These are phyloP conservation scores for Abelmoschus esculentus DNA, from an alignment of 345 rosid genomes.

Conservation along the genomic window DNA sequence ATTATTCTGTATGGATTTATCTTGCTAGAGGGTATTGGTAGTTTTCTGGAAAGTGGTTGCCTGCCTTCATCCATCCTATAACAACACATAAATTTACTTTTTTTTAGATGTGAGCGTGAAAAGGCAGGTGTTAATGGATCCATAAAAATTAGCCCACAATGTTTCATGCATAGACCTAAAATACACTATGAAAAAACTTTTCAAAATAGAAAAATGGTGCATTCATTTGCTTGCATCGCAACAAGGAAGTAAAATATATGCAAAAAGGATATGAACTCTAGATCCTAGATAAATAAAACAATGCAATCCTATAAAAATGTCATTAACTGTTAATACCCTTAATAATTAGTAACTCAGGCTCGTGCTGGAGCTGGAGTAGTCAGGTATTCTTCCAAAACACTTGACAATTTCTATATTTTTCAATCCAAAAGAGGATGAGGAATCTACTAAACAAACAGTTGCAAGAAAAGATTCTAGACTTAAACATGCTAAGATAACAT, in stretches of 20 bases:
- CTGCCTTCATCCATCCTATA: constrained; percentile 95
- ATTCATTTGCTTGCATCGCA: no score
- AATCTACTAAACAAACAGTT: neutral
- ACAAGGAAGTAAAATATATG: no score
- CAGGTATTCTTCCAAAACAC: neutral
- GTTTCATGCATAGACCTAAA: no score
- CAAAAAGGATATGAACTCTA: neutral
- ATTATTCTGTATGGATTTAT: constrained; percentile 79
- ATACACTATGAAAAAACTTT: no score
- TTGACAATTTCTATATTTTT: neutral
- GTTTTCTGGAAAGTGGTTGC: constrained; percentile 85
- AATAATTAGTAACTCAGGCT: neutral
- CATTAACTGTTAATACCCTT: neutral
- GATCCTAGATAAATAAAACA: neutral
- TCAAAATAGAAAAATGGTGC: no score
- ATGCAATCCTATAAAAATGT: neutral
- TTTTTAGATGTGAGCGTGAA: neutral
- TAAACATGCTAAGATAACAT: neutral
- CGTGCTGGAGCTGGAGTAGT: neutral
- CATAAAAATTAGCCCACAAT: no score
- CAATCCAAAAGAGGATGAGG: neutral
- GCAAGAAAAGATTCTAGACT: neutral
- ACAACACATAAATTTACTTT: constrained; percentile 7
- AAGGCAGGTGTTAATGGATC: neutral
- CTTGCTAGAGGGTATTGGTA: constrained; percentile 72